Evolutionary conservation across 352 stramenopile genomes (phyloP), one percentile per base, ranked within the genome.

Genomic region (Globisporangium spiculum): DNA sequence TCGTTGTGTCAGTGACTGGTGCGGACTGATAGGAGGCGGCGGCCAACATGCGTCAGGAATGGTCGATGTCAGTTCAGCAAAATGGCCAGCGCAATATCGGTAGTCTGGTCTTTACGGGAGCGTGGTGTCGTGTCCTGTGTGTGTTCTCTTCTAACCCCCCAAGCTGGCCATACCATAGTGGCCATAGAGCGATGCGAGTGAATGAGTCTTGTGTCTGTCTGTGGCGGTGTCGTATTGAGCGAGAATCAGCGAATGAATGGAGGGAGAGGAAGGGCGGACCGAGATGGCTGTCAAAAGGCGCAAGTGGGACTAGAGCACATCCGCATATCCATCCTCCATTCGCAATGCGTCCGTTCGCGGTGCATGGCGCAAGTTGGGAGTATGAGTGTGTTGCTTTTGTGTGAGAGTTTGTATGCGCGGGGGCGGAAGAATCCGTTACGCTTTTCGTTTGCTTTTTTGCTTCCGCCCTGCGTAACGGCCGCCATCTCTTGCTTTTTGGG

Each of bases 391-490:
- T 55, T 55, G n/a, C 16, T 27, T 27, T 27, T 55, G 44, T 24
- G 22, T 52, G 44, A 52, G 2, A 22, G 44, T 22, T 52, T 52
- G 44, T 52, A 22, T 22, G 18, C 44, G 6, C 4, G 12, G 36
- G 9, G 38, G 38, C 14, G 41, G 41, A 48, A n/a, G 41, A 48
- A 48, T 5, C 16, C 41, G 41, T 48, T 48, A n/a, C 41, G 20
- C 16, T 48, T 9, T 5, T 48, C 16, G 41, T 52, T 52, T 52
- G 44, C 18, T 22, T 46, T 46, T 32, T 32, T 46, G 55, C 30
- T 27, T 46, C 56, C 56, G 56, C 27, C 30, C 20, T 48, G 56
- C 20, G 56, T 61, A 61, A 61, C 56, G 18, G 56, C 56, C 55
- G 18, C 18, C 38, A 0, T 1, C 41, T 8, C 1, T 52, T 20